These are phyloP conservation scores for Sechiopsis laciniata DNA, from an alignment of 306 rosid species.

Conservation along the genomic window DNA sequence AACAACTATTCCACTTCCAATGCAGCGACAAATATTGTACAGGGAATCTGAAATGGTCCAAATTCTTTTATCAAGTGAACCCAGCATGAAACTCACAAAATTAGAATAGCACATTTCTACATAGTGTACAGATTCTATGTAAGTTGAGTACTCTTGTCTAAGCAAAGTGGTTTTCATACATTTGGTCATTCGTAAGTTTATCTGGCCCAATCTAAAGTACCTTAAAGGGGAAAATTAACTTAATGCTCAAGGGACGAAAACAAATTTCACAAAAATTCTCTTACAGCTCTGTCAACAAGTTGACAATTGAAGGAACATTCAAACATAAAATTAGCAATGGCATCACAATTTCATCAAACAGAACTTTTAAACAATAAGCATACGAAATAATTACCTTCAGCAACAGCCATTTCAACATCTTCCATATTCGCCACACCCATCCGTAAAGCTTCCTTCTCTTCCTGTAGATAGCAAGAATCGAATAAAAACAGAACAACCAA, in stretches of 20 bases:
- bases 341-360: neutral
- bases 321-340: neutral
- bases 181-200: neutral
- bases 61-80: neutral
- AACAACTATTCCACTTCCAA: neutral
- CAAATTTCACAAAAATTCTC: neutral
- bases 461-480: slow-evolving; percentile 33
- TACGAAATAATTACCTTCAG: slow-evolving; percentile 43
- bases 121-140: neutral
- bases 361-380: neutral
- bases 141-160: neutral
- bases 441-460: slow-evolving; percentile 60
- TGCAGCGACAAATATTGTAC: neutral
- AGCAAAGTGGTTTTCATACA: neutral
- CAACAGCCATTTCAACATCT: slow-evolving; percentile 81
- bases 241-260: neutral
- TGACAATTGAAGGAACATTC: neutral
- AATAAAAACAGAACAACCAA: neutral
- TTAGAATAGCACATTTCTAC: neutral
- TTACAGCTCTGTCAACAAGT: neutral
- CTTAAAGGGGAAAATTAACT: neutral
- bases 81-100: neutral
- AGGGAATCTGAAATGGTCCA: neutral
- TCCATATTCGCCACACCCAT: slow-evolving; percentile 63
- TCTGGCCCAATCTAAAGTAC: too few species aligned